These are phyloP conservation scores for Astragalus membranaceus DNA, from an alignment of 306 rosid species.

Conservation along the genomic window DNA sequence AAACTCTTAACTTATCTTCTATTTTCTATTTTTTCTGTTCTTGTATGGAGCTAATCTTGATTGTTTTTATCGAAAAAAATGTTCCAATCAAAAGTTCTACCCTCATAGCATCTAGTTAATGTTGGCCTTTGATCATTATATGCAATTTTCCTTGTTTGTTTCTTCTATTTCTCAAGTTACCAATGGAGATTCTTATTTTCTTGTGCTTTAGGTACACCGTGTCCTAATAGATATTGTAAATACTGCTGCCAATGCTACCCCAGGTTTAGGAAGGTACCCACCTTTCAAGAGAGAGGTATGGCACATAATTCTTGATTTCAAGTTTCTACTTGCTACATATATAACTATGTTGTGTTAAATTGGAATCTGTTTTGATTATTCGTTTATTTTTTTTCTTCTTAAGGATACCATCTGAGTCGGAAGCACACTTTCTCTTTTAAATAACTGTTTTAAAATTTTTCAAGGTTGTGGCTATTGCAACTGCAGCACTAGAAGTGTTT, in stretches of 20 bases:
- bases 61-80: not conserved
- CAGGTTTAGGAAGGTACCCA: slow-evolving; percentile 98
- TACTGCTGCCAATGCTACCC: slow-evolving; percentile 84
- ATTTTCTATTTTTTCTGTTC: not conserved
- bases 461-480: slow-evolving; percentile 87
- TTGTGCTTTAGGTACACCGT: slow-evolving; percentile 68
- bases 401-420: slow-evolving; percentile 3
- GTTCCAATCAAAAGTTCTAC: not conserved
- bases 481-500: slow-evolving; percentile 74
- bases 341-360: not conserved
- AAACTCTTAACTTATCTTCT: not conserved
- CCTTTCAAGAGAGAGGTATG: slow-evolving; percentile 96
- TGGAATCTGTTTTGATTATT: not conserved
- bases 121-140: not conserved
- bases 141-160: not conserved
- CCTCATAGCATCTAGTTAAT: not conserved
- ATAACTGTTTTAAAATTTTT: slow-evolving; percentile 12
- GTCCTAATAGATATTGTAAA: slow-evolving; percentile 84
- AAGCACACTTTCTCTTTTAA: not conserved
- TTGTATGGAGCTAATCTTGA: not conserved
- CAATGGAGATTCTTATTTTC: slow-evolving; percentile 13
- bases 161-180: slow-evolving; percentile 9
- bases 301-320: slow-evolving; percentile 5
- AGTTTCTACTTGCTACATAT: not conserved
- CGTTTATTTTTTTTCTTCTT: not conserved